These are phyloP conservation scores for Pichia membranifaciens DNA, from an alignment of 805 yeast species.

Conservation along the genomic window DNA sequence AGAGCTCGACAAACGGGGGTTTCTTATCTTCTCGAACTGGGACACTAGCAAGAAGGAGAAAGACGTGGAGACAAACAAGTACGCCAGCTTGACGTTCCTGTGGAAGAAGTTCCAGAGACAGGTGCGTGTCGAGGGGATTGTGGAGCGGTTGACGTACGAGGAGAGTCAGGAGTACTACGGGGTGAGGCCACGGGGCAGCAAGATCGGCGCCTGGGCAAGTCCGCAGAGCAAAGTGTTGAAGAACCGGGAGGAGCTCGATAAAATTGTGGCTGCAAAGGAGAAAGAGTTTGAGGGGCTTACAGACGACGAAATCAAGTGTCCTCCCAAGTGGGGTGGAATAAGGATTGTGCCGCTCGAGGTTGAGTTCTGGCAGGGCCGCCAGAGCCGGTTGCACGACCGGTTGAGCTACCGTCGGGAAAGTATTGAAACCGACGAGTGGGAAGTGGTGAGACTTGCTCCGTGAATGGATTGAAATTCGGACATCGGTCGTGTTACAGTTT, in stretches of 20 bases:
- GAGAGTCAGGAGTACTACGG: constrained; percentile 72
- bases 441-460: constrained; percentile 68
- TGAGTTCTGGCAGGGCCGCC: constrained; percentile 98
- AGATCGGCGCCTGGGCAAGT: constrained; percentile 95
- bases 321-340: constrained; percentile 94
- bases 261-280: constrained; percentile 40
- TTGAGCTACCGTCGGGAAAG: constrained; percentile 59
- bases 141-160: constrained; percentile 67
- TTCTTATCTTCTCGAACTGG: constrained; percentile 90
- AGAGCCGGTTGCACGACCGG: constrained; percentile 85
- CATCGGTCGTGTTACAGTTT: too few relatives aligned
- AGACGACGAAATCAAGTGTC: constrained; percentile 74
- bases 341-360: constrained; percentile 82
- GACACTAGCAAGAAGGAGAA: constrained; percentile 72
- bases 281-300: constrained; percentile 48
- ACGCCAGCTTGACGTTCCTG: constrained; percentile 81
- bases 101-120: constrained; percentile 91
- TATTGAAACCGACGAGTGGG: constrained; percentile 49
- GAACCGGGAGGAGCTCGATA: constrained; percentile 59
- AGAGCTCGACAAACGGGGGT: constrained; percentile 81
- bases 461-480: too few relatives aligned
- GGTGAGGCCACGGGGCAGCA: constrained; percentile 88
- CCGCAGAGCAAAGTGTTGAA: constrained; percentile 69
- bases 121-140: constrained; percentile 84
- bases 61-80: constrained; percentile 66